Evolutionary conservation across 2,329 filamentous ascomycete genomes (phyloP), one percentile per base, ranked within the genome.

Genomic region (Elsinoe batatas): DNA sequence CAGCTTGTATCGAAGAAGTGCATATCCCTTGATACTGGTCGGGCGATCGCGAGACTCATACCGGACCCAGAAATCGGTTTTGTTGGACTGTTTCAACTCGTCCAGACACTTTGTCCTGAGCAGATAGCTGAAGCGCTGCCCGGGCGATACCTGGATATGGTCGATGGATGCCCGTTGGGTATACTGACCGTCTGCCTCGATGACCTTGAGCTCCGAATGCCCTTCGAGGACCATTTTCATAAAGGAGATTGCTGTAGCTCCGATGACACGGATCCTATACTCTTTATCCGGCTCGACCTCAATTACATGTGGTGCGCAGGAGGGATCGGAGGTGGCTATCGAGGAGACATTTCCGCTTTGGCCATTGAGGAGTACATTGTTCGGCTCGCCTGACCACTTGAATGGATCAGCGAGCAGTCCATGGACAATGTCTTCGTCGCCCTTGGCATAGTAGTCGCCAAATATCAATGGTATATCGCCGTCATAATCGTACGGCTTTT

Each of bases 251-350:
- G 78, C 78, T 0, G 76, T 78, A 0, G 67, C 74, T 3, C 80
- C 80, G 38, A 85, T 76, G 62, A 82, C 79, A 11, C 83, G 74
- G 53, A 86, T 67, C 1, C 82, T 74, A 61, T 87, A 87, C 0
- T 76, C 81, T 63, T 76, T 81, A 10, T 72, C 77, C 0, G 82
- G 79, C 37, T 82, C 69, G 7, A 87, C 78, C 5, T 79, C 72
- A 58, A 86, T 78, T 3, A 81, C 69, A 5, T 74, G 71, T 3
- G 78, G 70, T 54, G 47, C 35, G 33, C 47, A 51, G 10, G 47
- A 51, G 15, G 58, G 58, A 51, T 51, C 26, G 5, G 18, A 17
- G 17, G 30, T n/a, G 15, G 11, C 12, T 13, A 2, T 17, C 6
- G 32, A 51, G 2, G 47, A 38, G 18, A 38, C 47, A 17, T 38